Evolutionary conservation across 1,139 yeast genomes (phyloP).

Genomic region (Pichia sp.): DNA sequence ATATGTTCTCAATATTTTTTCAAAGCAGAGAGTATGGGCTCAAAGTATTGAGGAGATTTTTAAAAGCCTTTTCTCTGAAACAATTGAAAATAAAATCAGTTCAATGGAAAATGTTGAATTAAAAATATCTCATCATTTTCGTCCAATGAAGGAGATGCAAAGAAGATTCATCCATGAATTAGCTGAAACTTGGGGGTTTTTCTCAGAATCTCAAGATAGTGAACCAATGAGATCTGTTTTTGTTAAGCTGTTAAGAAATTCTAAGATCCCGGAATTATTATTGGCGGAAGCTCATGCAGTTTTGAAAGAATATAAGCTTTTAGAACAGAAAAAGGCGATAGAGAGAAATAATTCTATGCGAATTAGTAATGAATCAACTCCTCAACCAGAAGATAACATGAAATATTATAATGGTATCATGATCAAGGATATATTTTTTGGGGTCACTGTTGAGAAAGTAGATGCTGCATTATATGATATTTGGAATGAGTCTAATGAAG

Average conservation of each 20-base stretch:
- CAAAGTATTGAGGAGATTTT: constrained; percentile 48
- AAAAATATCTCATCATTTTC: constrained; percentile 47
- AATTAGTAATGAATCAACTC: neutral
- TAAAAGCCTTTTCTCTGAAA: constrained; percentile 18
- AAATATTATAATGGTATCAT: constrained; percentile 44
- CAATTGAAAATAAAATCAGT: constrained; percentile 6
- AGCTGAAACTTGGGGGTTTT: constrained; percentile 51
- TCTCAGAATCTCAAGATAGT: constrained; percentile 69
- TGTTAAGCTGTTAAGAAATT: constrained; percentile 36
- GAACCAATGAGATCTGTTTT: constrained; percentile 75
- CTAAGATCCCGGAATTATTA: constrained; percentile 30
- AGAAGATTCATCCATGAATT: constrained; percentile 65
- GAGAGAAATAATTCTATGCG: constrained; percentile 8
- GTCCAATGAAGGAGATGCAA: constrained; percentile 65
- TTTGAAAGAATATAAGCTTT: constrained; percentile 16
- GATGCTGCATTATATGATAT: constrained; percentile 31
- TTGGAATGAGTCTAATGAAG: constrained; percentile 12
- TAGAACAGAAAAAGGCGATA: constrained; percentile 19
- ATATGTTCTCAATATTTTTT: constrained; percentile 36
- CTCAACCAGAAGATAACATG: neutral
- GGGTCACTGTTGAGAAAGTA: constrained; percentile 42
- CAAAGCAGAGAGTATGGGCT: constrained; percentile 59
- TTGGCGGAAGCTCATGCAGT: constrained; percentile 28
- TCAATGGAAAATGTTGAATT: constrained; percentile 5
- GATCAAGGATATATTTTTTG: constrained; percentile 47